Base-by-base conservation (phyloP, 371 early-diverging fungal genomes). In the Lichtheimia ramosa region DNA sequence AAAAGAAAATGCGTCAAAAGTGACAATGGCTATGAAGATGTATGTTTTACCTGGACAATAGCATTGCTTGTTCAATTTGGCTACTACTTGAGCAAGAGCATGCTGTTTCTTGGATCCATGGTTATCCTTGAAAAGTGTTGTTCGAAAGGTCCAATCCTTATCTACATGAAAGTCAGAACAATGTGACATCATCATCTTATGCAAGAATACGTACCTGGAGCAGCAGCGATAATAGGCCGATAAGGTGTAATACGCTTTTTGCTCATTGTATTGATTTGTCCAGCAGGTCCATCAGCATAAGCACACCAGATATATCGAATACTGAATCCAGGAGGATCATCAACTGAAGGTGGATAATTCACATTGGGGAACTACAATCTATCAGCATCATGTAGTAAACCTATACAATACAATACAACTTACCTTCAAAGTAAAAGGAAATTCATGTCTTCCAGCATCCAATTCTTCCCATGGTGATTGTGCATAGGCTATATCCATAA, bases 361-460 rank as follows among this genome's bases (percentile, higher is more conserved):
- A 71, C 68, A 46, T 71, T 75, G 3, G 72, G 71, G 53, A 75
- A 65, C 75, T 75, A 16, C 3, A 43, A 28, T 34, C 34, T 34
- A 34, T 34, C 8, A 34, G 34, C 34, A 2, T 4, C 27, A 27
- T 0, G 27, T 25, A 27, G 27, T 27, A 27, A 27, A 34, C 34
- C 27, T 20, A 16, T 15, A 53, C 14, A 2, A 51, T 20, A 5
- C 40, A 34, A 12, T 56, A 42, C 5, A n/a, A n/a, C n/a, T n/a
- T 54, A 81, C 79, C 65, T 83, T 83, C 51, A 83, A 61, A 3
- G 76, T 78, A 65, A 83, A 83, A 1, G 74, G 74, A 42, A 59
- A 64, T 10, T 14, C 64, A 3, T 76, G 73, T 14, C 71, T 70
- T 40, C 70, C 76, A 5, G 69, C 59, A 18, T 73, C 76, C 10